Percentiles rank a stretch among this genome's conserved stretches.
Evolutionary conservation across 805 yeast genomes (phyloP).

Genomic region (Brettanomyces anomalus): DNA sequence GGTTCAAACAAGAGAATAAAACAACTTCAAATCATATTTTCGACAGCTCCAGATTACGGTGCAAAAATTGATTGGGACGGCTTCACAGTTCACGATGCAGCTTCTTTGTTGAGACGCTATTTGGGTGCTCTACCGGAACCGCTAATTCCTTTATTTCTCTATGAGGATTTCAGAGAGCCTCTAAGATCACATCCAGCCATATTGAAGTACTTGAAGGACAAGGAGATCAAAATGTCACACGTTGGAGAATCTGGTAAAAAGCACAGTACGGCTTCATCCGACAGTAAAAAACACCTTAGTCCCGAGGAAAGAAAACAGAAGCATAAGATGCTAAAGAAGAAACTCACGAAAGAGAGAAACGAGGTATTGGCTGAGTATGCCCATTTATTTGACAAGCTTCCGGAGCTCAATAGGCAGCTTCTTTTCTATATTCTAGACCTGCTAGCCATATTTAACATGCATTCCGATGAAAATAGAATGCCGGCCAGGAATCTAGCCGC

Average conservation of each 20-base stretch:
- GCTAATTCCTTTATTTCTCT: slow-evolving; percentile 67
- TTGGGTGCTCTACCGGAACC: slow-evolving; percentile 89
- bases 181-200: slow-evolving; percentile 57
- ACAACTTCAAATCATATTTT: slow-evolving; percentile 75
- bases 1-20: slow-evolving; percentile 86
- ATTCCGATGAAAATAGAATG: slow-evolving; percentile 77
- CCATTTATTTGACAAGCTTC: slow-evolving; percentile 54
- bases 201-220: slow-evolving; percentile 53
- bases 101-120: slow-evolving; percentile 78
- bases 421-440: slow-evolving; percentile 81
- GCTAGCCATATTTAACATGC: slow-evolving; percentile 74
- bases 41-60: slow-evolving; percentile 85
- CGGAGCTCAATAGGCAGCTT: slow-evolving; percentile 71
- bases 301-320: slow-evolving; percentile 26
- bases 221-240: slow-evolving; percentile 23
- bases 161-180: slow-evolving; percentile 74
- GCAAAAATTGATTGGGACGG: slow-evolving; percentile 86
- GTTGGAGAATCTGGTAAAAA: not conserved
- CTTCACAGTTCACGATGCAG: slow-evolving; percentile 94
- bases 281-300: slow-evolving; percentile 6
- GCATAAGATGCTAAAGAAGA: slow-evolving; percentile 42
- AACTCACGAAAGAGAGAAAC: slow-evolving; percentile 53
- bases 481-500: slow-evolving; percentile 90
- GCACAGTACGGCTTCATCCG: not conserved
- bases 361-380: slow-evolving; percentile 69